Base-by-base conservation (phyloP, 495 filamentous ascomycete species). In the Hypomontagnella monticulosa region DNA sequence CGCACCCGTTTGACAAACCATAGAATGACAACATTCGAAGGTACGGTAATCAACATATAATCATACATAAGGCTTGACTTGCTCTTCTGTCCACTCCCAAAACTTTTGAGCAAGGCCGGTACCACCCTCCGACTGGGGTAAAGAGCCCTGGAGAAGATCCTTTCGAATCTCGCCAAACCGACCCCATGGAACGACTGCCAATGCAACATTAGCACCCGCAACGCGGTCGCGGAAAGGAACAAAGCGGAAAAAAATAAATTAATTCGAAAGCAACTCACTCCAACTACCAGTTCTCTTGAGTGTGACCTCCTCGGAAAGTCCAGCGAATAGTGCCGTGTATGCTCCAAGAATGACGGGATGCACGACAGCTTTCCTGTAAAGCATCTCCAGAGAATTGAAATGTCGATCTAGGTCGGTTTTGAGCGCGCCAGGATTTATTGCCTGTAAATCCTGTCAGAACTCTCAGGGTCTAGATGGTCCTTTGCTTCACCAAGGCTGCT, bases 261-360 rank as follows among this genome's bases (percentile, higher is more conserved):
- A 27, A 27, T 27, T 27, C 23, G 20, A 41, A 23, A 37, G 15
- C 36, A 12, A 66, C 71, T 52, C 34, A 75, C 70, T 48, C 51
- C 65, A 72, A 52, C 52, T 49, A 10, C 67, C 71, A 11, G 62
- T 62, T 41, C 67, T 71, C n/a, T 71, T 61, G 14, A 68, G 30
- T 34, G 63, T 76, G n/a, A 81, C 60, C 20, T 80, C 76, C 14
- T 75, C 67, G 9, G 75, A 79, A 44, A 82, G 66, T 2, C 74
- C 78, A 12, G 79, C 79, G 59, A 75, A 83, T 1, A 83, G 65
- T 67, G 78, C 75, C 2, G 80, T 80, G 46, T 82, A 82, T 1
- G 79, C 80, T 4, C 80, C 81, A 42, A 76, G 72, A 33, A 76
- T 58, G 1, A 70, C 32, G 10, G 72, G 71, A 49, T 75, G 62